Conservation (phyloP, 2,329 filamentous ascomycete species). For the Aureobasidium pullulans region DNA sequence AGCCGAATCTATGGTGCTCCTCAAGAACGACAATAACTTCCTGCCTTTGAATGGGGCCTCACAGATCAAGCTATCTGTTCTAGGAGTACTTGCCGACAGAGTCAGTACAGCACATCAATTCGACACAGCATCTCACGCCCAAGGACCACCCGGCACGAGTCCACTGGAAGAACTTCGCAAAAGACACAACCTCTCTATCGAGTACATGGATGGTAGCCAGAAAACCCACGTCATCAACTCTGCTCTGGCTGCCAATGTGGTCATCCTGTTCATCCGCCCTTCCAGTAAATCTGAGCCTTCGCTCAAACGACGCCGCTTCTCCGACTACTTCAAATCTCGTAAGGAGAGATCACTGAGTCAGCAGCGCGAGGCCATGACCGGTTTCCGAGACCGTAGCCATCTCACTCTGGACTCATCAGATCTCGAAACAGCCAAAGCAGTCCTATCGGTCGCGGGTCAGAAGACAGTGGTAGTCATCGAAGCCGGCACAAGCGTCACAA, state of each 20-base stretch:
- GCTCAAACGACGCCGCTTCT: not conserved
- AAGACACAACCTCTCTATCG: slow-evolving; percentile 8
- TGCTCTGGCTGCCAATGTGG: slow-evolving; percentile 11
- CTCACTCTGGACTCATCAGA: not conserved
- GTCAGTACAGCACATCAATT: slow-evolving; percentile 15
- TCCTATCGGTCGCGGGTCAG: not conserved
- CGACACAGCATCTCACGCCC: slow-evolving; percentile 14
- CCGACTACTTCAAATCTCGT: not conserved
- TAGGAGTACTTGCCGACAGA: slow-evolving; percentile 16
- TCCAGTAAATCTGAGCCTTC: not conserved
- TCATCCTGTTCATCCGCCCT: slow-evolving; percentile 8
- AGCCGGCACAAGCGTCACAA: not conserved
- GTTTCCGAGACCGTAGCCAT: not conserved
- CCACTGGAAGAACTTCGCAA: slow-evolving; percentile 15
- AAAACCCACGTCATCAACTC: slow-evolving; percentile 1
- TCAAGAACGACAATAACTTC: slow-evolving; percentile 16
- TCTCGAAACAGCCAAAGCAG: not conserved
- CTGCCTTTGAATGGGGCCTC: not conserved
- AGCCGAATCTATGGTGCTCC: slow-evolving; percentile 16
- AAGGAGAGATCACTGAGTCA: not conserved
- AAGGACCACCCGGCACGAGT: slow-evolving; percentile 15
- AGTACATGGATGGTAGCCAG: not conserved
- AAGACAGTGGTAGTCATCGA: slow-evolving; percentile 1
- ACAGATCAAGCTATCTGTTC: slow-evolving; percentile 12
- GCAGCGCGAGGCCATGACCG: not conserved